Conservation (phyloP, 805 yeast species). For the Metschnikowia shivogae region DNA sequence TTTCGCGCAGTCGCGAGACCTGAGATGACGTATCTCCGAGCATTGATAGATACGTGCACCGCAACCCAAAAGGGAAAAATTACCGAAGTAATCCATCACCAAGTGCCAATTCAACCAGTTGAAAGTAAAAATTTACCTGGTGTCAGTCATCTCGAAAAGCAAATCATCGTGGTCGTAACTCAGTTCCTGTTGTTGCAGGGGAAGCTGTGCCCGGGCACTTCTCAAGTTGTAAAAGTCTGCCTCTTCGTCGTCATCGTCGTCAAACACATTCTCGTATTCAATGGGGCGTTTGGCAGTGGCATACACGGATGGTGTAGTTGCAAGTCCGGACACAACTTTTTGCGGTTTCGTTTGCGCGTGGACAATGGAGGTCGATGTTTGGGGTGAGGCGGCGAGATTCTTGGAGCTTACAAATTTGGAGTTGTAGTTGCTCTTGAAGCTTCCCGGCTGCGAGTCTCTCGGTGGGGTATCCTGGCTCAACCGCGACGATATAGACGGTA, state of each 20-base stretch:
- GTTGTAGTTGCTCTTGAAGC: background rate
- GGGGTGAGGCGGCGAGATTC: slow-evolving; percentile 17
- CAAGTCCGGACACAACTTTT: slow-evolving; percentile 25
- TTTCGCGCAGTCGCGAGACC: slow-evolving; percentile 2
- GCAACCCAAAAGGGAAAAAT: no score
- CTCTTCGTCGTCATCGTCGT: slow-evolving; percentile 47
- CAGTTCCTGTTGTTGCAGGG: slow-evolving; percentile 6
- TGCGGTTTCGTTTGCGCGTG: slow-evolving; percentile 18
- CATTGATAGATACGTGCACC: no score
- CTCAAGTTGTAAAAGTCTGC: slow-evolving; percentile 9
- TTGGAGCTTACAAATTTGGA: slow-evolving; percentile 7
- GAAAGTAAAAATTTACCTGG: slow-evolving; percentile 1
- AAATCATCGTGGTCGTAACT: slow-evolving; percentile 19
- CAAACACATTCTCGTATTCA: slow-evolving; percentile 39
- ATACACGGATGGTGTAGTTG: slow-evolving; percentile 35
- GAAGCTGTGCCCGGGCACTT: slow-evolving; percentile 1
- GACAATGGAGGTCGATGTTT: slow-evolving; percentile 22
- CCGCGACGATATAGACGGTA: slow-evolving; percentile 34
- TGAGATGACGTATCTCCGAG: slow-evolving; percentile 2
- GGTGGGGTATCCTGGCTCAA: slow-evolving; percentile 19
- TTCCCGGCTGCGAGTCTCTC: background rate
- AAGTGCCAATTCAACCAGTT: no score
- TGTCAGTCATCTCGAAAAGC: slow-evolving; percentile 20
- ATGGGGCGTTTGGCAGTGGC: slow-evolving; percentile 19
- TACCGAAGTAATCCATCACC: no score